Percentiles rank a stretch among this genome's conserved stretches.
Evolutionary conservation across 2,329 filamentous ascomycete genomes (phyloP).

Genomic region (Colletotrichum sansevieriae): DNA sequence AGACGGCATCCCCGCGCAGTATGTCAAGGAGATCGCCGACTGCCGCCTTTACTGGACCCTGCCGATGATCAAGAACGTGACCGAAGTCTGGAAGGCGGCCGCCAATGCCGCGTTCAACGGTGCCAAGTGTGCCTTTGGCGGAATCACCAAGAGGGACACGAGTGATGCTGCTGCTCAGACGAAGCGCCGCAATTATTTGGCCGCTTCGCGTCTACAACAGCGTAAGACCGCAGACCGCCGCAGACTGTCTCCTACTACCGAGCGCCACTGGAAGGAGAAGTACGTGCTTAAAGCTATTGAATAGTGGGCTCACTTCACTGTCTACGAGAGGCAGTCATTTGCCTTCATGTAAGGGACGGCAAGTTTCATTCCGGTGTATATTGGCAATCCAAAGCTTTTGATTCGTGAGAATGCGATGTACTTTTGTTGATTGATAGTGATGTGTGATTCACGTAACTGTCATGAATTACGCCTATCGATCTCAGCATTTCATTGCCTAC

Average conservation of each 20-base stretch:
- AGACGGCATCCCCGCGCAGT: conserved; percentile 61
- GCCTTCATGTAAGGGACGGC: too few relatives aligned
- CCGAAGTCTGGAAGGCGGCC: conserved; percentile 61
- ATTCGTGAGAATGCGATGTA: too few relatives aligned
- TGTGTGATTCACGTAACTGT: too few relatives aligned
- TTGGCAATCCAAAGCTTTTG: too few relatives aligned
- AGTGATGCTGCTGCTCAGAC: not conserved
- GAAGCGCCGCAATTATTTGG: conserved; percentile 12
- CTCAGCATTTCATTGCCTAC: too few relatives aligned
- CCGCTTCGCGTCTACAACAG: not conserved
- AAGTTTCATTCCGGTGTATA: too few relatives aligned
- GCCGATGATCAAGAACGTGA: conserved; percentile 61
- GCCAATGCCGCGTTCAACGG: conserved; percentile 57
- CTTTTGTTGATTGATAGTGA: too few relatives aligned
- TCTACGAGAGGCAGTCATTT: too few relatives aligned
- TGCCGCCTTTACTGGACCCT: conserved; percentile 66
- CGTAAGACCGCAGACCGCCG: not conserved
- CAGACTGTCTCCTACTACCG: not conserved
- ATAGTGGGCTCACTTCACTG: not conserved
- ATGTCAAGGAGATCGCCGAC: conserved; percentile 60
- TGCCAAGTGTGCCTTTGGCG: conserved; percentile 55
- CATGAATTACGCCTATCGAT: too few relatives aligned
- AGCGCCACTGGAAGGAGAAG: conserved; percentile 16
- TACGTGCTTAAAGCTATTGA: conserved; percentile 17
- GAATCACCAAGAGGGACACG: conserved; percentile 44